phyloP scores from a whole-genome alignment of 345 rosid species.

The Arabidopsis arenosa region DNA sequence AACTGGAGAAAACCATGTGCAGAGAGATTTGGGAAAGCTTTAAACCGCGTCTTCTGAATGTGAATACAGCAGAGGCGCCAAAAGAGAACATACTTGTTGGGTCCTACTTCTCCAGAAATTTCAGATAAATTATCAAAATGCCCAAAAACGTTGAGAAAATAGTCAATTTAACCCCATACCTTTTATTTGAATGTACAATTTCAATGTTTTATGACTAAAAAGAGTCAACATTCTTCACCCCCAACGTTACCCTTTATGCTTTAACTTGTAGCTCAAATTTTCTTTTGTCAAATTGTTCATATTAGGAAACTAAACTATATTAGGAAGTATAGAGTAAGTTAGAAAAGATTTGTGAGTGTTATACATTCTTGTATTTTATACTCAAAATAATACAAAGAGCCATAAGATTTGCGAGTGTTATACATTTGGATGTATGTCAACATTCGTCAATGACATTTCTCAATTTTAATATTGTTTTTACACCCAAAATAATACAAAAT shows the following conservation, averaged over 20 bases:
- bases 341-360: no score
- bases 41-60: conserved; percentile 32
- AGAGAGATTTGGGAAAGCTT: conserved; percentile 22
- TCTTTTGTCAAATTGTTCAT: conserved; percentile 21
- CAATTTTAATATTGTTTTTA: conserved; percentile 25
- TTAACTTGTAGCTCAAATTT: background rate
- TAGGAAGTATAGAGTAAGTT: no score
- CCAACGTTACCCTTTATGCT: conserved; percentile 19
- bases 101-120: conserved; percentile 25
- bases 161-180: conserved; percentile 1
- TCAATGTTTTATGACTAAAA: conserved; percentile 11
- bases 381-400: no score
- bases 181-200: background rate
- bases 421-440: background rate
- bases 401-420: no score
- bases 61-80: conserved; percentile 42
- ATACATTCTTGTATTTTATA: no score
- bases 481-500: conserved; percentile 24
- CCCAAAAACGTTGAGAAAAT: background rate
- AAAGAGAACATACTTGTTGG: conserved; percentile 36
- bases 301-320: background rate
- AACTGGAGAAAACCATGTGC: conserved; percentile 34
- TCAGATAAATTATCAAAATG: conserved; percentile 6
- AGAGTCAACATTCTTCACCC: conserved; percentile 14
- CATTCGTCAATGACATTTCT: background rate